Base-by-base conservation (phyloP, 345 rosid genomes). In the Eucalyptus lansdowneana region DNA sequence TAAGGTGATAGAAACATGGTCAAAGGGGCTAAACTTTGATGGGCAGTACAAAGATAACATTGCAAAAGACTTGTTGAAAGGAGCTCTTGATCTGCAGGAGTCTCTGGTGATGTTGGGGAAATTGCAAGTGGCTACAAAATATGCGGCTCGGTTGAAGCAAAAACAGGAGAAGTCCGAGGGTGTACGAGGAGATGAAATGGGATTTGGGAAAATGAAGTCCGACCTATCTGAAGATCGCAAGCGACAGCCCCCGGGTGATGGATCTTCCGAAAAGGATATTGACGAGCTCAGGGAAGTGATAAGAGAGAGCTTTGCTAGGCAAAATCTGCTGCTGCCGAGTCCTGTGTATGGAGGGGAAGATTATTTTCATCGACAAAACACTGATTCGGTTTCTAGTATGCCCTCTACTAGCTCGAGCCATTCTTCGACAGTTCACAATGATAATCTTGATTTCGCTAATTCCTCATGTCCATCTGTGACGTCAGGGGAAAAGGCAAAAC, bases 21-120 rank as follows among this genome's bases (percentile, higher is more conserved):
- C 97, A 37, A 94, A 92, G 87, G 94, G 95, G 69, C 67, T 81
- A 13, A 91, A 88, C 80, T 88, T 67, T 49, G 96, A 94, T 29
- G 91, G 90, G 17, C 92, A 86, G 89, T 92, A 96, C 56, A 95
- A 93, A 89, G 96, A 94, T 89, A 76, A 76, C 85, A 90, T 96
- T 29, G 97, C 98, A 0, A 95, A 93, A 88, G 97, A 94, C 88
- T 89, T 97, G 94, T 87, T 96, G 90, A 93, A 95, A 92, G 99
- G 98, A 87, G 97, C 99, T 62, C 95, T 96, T 88, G 97, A 96
- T 90, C 94, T 97, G 90, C 98, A 97, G 89, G 98, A 97, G 91
- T 98, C 99, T 60, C 88, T 97, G 92, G 90, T 90, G 88, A 91
- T 96, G 98, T 94, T 97, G 42, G 96, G 94, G 83, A 96, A 93